Conservation (phyloP, 192 early-diverging fungal species). For the Diversispora eburnea region DNA sequence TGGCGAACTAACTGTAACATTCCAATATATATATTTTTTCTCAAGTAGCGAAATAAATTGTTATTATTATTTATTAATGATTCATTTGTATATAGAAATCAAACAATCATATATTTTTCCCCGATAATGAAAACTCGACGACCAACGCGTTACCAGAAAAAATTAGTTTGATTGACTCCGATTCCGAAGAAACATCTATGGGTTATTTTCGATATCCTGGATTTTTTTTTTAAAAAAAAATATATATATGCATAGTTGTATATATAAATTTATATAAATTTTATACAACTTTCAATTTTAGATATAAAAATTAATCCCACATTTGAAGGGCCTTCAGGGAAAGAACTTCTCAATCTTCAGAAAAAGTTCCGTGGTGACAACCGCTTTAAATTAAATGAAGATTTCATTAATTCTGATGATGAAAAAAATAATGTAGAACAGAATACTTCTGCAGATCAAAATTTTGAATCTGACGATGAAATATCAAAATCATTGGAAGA, state of each 20-base stretch:
- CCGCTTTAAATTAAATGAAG: conserved; percentile 41
- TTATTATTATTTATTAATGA: too few relatives aligned
- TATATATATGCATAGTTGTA: neutral
- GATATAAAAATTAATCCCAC: conserved; percentile 40
- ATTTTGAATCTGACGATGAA: conserved; percentile 28
- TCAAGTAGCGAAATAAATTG: too few relatives aligned
- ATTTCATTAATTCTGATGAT: conserved; percentile 36
- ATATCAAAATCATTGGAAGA: conserved; percentile 30
- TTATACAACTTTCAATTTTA: conserved; percentile 7
- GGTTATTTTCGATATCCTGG: too few relatives aligned
- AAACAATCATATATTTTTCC: too few relatives aligned
- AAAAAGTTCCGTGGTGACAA: conserved; percentile 40
- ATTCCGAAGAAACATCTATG: too few relatives aligned
- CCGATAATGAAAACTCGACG: too few relatives aligned
- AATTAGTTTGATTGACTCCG: too few relatives aligned
- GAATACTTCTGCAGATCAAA: neutral
- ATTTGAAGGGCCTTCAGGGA: conserved; percentile 41
- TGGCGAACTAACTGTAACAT: neutral
- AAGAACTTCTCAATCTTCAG: conserved; percentile 38
- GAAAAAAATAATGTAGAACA: neutral
- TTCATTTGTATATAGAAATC: too few relatives aligned
- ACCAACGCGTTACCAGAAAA: too few relatives aligned
- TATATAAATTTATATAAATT: neutral
- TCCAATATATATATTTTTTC: too few relatives aligned
- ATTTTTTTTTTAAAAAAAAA: conserved; percentile 14